phyloP scores from a whole-genome alignment of 352 stramenopile species.

The Globisporangium okanoganense region DNA sequence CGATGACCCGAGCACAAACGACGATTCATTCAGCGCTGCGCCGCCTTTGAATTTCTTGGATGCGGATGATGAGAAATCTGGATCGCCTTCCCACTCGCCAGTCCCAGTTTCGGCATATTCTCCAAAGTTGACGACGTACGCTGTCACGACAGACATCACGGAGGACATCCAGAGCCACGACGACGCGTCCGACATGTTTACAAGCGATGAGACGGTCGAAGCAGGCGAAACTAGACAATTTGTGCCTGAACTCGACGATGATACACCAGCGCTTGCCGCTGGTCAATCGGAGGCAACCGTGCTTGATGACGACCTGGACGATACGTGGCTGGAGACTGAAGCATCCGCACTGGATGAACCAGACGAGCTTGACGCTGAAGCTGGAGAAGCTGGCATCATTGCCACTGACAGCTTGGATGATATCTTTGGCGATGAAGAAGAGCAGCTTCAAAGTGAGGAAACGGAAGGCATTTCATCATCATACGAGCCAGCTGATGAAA shows the following conservation, averaged over 20 bases:
- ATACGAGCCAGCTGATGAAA: background rate
- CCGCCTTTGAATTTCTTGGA: slow-evolving; percentile 2
- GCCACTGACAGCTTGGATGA: background rate
- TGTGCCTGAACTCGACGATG: background rate
- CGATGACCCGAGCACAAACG: background rate
- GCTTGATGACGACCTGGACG: slow-evolving; percentile 1
- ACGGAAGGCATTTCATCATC: background rate
- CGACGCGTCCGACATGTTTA: background rate
- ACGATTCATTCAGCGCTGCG: background rate
- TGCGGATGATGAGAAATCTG: background rate
- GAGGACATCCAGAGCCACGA: slow-evolving; percentile 39
- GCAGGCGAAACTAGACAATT: background rate
- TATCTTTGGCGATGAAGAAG: background rate
- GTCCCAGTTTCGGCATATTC: slow-evolving; percentile 6
- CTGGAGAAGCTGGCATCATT: background rate
- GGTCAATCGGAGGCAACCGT: background rate
- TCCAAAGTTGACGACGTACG: background rate
- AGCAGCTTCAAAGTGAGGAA: background rate
- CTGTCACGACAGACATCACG: slow-evolving; percentile 38
- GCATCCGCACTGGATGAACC: background rate
- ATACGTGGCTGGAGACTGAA: slow-evolving; percentile 9
- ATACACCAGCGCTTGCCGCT: background rate
- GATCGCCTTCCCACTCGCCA: background rate
- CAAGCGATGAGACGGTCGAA: background rate
- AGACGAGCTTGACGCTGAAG: background rate